These are phyloP conservation scores for Aureobasidium sp. DNA, from an alignment of 2,329 filamentous ascomycete genomes.

Conservation along the genomic window DNA sequence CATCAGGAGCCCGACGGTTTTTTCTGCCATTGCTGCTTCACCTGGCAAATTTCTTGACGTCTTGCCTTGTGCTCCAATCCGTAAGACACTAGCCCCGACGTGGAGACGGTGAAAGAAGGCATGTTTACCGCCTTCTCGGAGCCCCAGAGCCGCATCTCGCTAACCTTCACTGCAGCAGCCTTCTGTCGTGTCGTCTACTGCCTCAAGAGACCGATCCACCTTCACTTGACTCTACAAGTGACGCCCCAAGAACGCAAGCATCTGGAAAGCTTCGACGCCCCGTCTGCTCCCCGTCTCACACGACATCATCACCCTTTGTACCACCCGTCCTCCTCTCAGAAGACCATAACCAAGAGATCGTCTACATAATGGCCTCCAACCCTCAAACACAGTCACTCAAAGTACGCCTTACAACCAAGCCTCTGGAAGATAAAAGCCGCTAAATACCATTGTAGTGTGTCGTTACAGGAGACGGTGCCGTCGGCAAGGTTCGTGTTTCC, in stretches of 20 bases:
- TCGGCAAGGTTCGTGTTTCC: conserved; percentile 77
- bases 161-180: conserved; percentile 7
- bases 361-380: conserved; percentile 59
- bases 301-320: conserved; percentile 6
- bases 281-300: background rate
- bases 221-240: background rate
- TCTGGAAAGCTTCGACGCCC: background rate
- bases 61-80: background rate
- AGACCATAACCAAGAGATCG: background rate
- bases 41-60: background rate
- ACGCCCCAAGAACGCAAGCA: background rate
- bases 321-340: background rate
- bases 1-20: conserved; percentile 13
- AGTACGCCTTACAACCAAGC: conserved; percentile 46
- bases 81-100: background rate
- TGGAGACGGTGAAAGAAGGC: conserved; percentile 12
- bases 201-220: background rate
- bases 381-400: conserved; percentile 86
- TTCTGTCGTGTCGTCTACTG: conserved; percentile 1
- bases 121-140: conserved; percentile 12
- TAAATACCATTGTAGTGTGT: conserved; percentile 62
- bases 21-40: background rate
- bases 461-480: conserved; percentile 97
- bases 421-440: conserved; percentile 6
- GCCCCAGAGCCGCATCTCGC: conserved; percentile 1